Percentiles rank a stretch among this genome's conserved stretches.
Conservation (phyloP, 495 filamentous ascomycete genomes). For the Evernia prunastri region DNA sequence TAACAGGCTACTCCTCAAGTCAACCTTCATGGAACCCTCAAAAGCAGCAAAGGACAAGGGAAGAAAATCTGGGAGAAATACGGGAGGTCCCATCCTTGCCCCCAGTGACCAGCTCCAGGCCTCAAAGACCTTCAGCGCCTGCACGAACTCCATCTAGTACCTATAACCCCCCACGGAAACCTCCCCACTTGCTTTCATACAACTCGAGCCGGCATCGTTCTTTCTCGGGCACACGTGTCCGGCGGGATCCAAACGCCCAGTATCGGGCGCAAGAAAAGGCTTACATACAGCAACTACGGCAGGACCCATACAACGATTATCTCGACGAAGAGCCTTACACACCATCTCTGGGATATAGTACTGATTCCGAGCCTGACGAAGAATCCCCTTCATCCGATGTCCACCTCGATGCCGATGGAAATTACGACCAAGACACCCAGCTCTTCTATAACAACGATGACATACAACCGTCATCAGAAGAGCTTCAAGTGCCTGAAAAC, state of each 20-base stretch:
- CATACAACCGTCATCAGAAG: constrained; percentile 78
- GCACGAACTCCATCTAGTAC: constrained; percentile 63
- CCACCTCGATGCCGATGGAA: constrained; percentile 65
- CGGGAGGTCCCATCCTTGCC: constrained; percentile 18
- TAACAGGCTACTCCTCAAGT: constrained; percentile 27
- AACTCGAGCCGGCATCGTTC: constrained; percentile 48
- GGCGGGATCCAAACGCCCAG: constrained; percentile 67
- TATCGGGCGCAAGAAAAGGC: constrained; percentile 76
- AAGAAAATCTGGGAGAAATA: constrained; percentile 26
- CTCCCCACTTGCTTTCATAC: constrained; percentile 52
- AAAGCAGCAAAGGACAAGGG: constrained; percentile 26
- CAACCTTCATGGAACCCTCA: constrained; percentile 27
- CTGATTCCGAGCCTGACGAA: constrained; percentile 83
- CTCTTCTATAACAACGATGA: constrained; percentile 84
- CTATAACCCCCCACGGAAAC: constrained; percentile 69
- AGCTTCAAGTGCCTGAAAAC: constrained; percentile 80
- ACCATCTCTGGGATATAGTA: constrained; percentile 55
- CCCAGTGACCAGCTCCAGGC: constrained; percentile 30
- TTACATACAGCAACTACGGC: constrained; percentile 68
- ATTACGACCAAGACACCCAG: constrained; percentile 87
- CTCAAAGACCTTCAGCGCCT: constrained; percentile 55
- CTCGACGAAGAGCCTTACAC: constrained; percentile 66
- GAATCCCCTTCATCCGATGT: constrained; percentile 80
- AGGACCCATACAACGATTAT: constrained; percentile 68
- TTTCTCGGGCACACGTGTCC: constrained; percentile 44